Base-by-base conservation (phyloP, 2,329 filamentous ascomycete genomes). In the Helotiales sp. region DNA sequence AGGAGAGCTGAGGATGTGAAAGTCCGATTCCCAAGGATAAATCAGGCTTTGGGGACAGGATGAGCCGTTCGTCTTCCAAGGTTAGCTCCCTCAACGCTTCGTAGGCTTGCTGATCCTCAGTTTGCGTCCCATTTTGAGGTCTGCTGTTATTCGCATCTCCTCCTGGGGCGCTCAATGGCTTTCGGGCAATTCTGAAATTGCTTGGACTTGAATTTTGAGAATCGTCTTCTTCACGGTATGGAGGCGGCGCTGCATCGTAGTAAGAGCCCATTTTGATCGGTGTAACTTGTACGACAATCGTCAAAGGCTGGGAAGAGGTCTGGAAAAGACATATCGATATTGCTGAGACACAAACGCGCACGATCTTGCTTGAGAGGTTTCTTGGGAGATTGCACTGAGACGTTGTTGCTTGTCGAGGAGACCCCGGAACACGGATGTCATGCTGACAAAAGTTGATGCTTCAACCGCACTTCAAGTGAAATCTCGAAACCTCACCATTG, bases 151-250 rank as follows among this genome's bases (percentile, higher is more conserved):
- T 44, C 9, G 15, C 19, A 13, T 25, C 40, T 15, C 22, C 10
- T 13, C 12, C 15, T 2, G 9, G 9, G 8, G 4, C 15, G 10
- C 12, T 0, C 38, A 46, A 38, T 13, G 42, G 31, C 8, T 52
- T 46, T 17, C 27, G 17, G 25, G 13, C 47, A 17, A 48, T 31
- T 31, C 46, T 25, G 29, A 31, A 33, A 13, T 50, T 15, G 36
- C 9, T 25, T 30, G 12, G 34, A 15, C 5, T 36, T 19, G 38
- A 25, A 30, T 29, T 15, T 48, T 31, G 25, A 31, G 33, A 2
- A 17, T 25, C 17, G 10, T 17, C 46, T 22, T 36, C 31, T 15
- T 57, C 55, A 49, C 36, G 31, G 27, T 62, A 54, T 25, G 51
- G 25, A 17, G 54, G 51, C 17, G 59, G 53, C 10, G 31, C 22